A percentile compares a stretch with the other conserved stretches of the same genome.
Conservation (phyloP, 177 flowering plant species). For the Telopea speciosissima region DNA sequence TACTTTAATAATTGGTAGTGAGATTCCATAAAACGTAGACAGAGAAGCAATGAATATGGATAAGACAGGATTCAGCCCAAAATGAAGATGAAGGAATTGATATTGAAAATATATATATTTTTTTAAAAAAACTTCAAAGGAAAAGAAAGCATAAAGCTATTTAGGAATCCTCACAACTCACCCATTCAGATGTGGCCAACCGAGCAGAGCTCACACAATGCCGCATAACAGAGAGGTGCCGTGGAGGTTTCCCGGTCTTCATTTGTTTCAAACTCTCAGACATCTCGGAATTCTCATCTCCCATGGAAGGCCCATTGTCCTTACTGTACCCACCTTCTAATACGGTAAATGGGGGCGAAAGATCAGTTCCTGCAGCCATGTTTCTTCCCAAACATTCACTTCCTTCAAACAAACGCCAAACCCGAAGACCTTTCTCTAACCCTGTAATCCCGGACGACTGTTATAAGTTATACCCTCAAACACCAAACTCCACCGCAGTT, state of each 20-base stretch:
- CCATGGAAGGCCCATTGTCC: conserved; percentile 15
- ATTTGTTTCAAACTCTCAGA: conserved; percentile 19
- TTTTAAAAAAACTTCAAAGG: too few relatives aligned
- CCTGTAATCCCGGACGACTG: neutral
- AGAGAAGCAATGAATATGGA: neutral
- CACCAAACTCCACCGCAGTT: neutral
- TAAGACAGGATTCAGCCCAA: neutral
- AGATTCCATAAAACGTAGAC: neutral
- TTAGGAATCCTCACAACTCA: conserved; percentile 20
- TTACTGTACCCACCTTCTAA: conserved; percentile 21
- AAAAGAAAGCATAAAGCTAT: too few relatives aligned
- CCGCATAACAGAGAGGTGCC: conserved; percentile 41
- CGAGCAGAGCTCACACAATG: conserved; percentile 56
- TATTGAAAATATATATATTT: too few relatives aligned
- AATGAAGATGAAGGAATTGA: neutral
- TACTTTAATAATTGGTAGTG: neutral
- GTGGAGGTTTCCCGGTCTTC: conserved; percentile 31
- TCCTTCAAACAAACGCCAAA: neutral
- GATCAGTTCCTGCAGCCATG: conserved; percentile 33
- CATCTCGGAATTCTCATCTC: conserved; percentile 20
- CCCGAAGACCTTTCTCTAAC: neutral
- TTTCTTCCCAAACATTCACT: conserved; percentile 18
- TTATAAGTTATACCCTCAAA: neutral
- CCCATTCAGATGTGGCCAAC: conserved; percentile 33
- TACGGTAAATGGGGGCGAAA: conserved; percentile 12